Conservation (phyloP, 2,329 filamentous ascomycete genomes). For the Sporothrix mexicana region DNA sequence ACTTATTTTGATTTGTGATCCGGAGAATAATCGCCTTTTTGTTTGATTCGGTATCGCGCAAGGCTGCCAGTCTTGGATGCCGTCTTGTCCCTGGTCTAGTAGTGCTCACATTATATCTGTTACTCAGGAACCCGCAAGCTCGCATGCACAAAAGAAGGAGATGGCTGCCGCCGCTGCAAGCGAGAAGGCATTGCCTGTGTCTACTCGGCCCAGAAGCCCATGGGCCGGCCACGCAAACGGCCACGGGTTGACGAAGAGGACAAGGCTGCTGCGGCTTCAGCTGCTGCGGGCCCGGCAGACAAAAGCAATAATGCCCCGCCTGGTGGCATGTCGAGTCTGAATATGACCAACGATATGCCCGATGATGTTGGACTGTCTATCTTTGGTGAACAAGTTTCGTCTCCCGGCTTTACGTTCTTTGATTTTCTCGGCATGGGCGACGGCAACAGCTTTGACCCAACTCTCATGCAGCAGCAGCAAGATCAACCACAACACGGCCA, state of each 20-base stretch:
- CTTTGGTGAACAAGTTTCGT: constrained; percentile 24
- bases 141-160: constrained; percentile 66
- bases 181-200: constrained; percentile 63
- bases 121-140: constrained; percentile 65
- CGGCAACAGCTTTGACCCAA: neutral
- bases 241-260: constrained; percentile 33
- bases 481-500: constrained; percentile 15
- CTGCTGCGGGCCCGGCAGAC: neutral
- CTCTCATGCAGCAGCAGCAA: neutral
- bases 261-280: neutral
- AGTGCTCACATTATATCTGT: neutral
- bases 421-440: constrained; percentile 44
- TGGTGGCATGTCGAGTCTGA: neutral
- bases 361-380: constrained; percentile 25
- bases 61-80: neutral
- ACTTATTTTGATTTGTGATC: neutral
- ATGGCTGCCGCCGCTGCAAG: constrained; percentile 64
- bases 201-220: constrained; percentile 69
- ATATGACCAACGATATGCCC: neutral
- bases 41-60: neutral
- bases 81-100: neutral
- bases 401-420: constrained; percentile 39
- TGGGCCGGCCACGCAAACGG: constrained; percentile 69
- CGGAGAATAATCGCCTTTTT: neutral
- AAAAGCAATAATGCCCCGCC: neutral